These are phyloP conservation scores for Dacryopinax spathularia DNA, from an alignment of 768 basidiomycete genomes.

Conservation along the genomic window DNA sequence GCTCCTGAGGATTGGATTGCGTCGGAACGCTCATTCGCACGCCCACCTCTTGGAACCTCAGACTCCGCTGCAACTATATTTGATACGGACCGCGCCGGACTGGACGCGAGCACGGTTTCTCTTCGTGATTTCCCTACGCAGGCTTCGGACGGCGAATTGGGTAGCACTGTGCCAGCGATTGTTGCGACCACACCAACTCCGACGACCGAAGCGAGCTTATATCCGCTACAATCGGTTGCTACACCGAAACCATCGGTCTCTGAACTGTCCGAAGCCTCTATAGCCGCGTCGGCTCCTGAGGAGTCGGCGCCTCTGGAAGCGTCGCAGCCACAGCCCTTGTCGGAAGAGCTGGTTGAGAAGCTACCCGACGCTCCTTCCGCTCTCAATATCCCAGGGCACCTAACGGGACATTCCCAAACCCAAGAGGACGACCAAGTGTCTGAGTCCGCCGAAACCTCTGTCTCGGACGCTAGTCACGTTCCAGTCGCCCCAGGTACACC, in stretches of 20 bases:
- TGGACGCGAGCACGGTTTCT: background rate
- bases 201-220: background rate
- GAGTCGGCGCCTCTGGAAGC: background rate
- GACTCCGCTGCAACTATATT: background rate
- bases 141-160: background rate
- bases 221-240: background rate
- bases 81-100: background rate
- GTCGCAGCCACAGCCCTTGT: background rate
- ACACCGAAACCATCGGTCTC: background rate
- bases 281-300: background rate
- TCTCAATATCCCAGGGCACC: background rate
- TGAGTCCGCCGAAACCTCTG: background rate
- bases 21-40: background rate
- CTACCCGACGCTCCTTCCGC: background rate
- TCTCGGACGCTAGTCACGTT: background rate
- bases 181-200: background rate
- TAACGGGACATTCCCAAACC: background rate
- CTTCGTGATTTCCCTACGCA: background rate
- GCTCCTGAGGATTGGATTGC: background rate
- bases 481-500: background rate
- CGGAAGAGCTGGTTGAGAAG: background rate
- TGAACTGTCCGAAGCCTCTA: background rate
- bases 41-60: background rate
- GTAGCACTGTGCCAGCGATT: background rate
- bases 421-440: background rate